Conservation (phyloP, 257 asterid species). For the Scutellaria minor region DNA sequence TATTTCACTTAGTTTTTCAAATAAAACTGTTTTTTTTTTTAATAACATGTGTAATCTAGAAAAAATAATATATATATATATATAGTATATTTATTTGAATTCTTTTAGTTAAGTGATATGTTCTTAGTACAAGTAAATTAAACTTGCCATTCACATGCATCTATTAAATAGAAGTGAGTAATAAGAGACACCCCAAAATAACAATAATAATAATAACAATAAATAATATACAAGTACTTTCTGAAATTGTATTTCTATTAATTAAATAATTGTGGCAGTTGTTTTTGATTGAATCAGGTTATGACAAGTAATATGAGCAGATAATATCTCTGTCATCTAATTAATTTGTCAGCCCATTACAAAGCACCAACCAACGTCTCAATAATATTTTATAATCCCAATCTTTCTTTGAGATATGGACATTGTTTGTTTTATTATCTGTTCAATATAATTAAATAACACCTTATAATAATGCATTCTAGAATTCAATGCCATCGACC, state of each 20-base stretch:
- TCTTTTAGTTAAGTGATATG: no score
- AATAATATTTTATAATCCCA: constrained; percentile 22
- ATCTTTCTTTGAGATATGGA: constrained; percentile 25
- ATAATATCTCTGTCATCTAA: constrained; percentile 30
- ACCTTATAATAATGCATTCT: constrained; percentile 29
- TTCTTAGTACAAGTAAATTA: no score
- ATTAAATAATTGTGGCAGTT: constrained; percentile 1
- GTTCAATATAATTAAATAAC: constrained; percentile 11
- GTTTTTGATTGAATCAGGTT: background rate
- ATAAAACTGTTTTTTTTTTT: no score
- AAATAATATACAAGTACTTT: background rate
- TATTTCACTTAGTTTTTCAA: no score
- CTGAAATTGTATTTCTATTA: background rate
- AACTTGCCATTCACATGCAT: no score
- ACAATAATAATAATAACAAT: background rate
- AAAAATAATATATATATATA: no score
- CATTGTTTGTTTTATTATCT: background rate
- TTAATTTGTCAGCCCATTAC: constrained; percentile 31
- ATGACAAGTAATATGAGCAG: constrained; percentile 21
- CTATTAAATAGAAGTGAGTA: no score
- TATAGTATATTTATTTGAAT: no score
- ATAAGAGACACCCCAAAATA: background rate
- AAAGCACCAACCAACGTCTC: constrained; percentile 38
- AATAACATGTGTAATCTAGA: no score
- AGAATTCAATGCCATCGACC: constrained; percentile 34